A percentile compares a stretch with the other conserved stretches of the same genome.
phyloP scores from a whole-genome alignment of 805 yeast species.

The Debaryomyces hansenii region DNA sequence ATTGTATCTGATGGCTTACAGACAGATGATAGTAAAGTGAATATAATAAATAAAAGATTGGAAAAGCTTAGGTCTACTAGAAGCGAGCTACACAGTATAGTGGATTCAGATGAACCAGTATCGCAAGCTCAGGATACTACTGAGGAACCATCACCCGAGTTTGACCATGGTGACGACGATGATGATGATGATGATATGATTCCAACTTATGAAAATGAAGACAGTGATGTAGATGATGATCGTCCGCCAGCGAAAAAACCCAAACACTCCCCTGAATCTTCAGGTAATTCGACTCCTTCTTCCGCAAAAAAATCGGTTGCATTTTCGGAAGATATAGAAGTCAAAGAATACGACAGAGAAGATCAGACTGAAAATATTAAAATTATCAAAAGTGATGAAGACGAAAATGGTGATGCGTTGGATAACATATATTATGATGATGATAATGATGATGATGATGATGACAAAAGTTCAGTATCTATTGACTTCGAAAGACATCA shows the following conservation, averaged over 20 bases:
- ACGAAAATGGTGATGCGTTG: slow-evolving; percentile 8
- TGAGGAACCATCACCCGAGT: slow-evolving; percentile 32
- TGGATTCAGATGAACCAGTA: slow-evolving; percentile 8
- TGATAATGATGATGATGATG: slow-evolving; percentile 15
- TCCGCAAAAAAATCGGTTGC: slow-evolving; percentile 34
- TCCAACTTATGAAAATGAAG: slow-evolving; percentile 23
- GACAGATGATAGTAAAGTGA: slow-evolving; percentile 34
- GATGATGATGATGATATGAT: slow-evolving; percentile 23
- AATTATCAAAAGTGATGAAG: slow-evolving; percentile 22
- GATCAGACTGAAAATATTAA: slow-evolving; percentile 25
- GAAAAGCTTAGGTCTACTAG: slow-evolving; percentile 27
- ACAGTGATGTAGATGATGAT: slow-evolving; percentile 15
- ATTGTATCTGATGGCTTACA: slow-evolving; percentile 24
- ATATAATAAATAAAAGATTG: slow-evolving; percentile 29
- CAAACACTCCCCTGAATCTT: slow-evolving; percentile 20
- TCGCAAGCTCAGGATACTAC: slow-evolving; percentile 6
- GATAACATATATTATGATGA: slow-evolving; percentile 7
- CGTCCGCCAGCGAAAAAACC: slow-evolving; percentile 13
- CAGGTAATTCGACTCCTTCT: slow-evolving; percentile 24
- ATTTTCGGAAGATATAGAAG: slow-evolving; percentile 41
- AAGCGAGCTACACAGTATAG: slow-evolving; percentile 31
- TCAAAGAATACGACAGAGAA: slow-evolving; percentile 41
- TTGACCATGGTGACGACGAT: slow-evolving; percentile 15
- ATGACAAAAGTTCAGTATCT: slow-evolving; percentile 9
- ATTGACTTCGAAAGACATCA: slow-evolving; percentile 23